Evolutionary conservation across 2,329 filamentous ascomycete genomes (phyloP).

Genomic region (Myotisia sp.): DNA sequence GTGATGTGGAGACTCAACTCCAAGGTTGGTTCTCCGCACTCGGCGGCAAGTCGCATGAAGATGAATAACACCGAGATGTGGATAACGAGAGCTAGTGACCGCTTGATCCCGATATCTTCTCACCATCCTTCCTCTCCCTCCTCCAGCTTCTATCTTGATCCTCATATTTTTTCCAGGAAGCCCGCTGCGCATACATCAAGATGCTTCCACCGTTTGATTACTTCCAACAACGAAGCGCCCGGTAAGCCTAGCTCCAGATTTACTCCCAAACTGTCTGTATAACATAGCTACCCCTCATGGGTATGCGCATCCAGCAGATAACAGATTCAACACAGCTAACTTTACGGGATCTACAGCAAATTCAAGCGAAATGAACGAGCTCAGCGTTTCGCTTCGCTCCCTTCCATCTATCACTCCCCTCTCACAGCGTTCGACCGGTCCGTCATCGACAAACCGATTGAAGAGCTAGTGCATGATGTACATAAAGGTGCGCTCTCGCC

Average conservation of each 20-base stretch:
- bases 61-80: no score
- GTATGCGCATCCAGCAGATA: no score
- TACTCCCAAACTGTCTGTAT: neutral
- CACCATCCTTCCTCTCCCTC: no score
- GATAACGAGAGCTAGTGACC: no score
- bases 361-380: slow-evolving; percentile 66
- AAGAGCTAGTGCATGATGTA: slow-evolving; percentile 62
- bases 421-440: slow-evolving; percentile 51
- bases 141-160: no score
- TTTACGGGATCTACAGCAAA: slow-evolving; percentile 38
- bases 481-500: slow-evolving; percentile 54
- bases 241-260: slow-evolving; percentile 36
- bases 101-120: no score
- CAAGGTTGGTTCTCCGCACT: no score
- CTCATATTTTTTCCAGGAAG: neutral
- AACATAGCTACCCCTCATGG: neutral
- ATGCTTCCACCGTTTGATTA: slow-evolving; percentile 49
- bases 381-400: slow-evolving; percentile 53
- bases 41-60: no score
- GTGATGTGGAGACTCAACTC: no score
- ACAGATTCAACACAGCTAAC: slow-evolving; percentile 9
- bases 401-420: slow-evolving; percentile 48
- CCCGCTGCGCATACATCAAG: slow-evolving; percentile 5
- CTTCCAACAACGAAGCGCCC: slow-evolving; percentile 55
- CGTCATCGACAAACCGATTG: slow-evolving; percentile 60